phyloP scores from a whole-genome alignment of 768 basidiomycete genomes.

The Tephrocybe rancida region DNA sequence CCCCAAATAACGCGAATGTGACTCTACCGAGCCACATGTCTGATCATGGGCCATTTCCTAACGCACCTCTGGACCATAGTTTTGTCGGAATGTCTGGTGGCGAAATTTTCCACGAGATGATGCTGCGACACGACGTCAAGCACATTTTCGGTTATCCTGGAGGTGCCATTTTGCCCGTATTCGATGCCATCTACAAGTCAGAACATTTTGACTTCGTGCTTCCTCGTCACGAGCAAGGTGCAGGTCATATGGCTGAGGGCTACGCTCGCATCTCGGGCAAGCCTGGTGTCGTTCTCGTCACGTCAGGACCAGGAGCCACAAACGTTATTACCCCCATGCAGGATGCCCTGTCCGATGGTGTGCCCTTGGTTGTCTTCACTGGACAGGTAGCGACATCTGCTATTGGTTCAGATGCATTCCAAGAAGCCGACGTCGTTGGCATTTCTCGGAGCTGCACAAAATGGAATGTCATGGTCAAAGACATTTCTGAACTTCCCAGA shows the following conservation, averaged over 20 bases:
- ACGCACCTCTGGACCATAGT: constrained; percentile 67
- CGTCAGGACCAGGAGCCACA: constrained; percentile 96
- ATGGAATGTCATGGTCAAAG: constrained; percentile 99
- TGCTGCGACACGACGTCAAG: constrained; percentile 95
- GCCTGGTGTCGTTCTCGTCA: constrained; percentile 97
- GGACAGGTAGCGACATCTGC: constrained; percentile 99
- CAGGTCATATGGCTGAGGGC: constrained; percentile 98
- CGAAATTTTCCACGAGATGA: constrained; percentile 99
- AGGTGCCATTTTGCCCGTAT: constrained; percentile 98
- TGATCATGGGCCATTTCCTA: constrained; percentile 43
- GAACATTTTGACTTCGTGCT: constrained; percentile 94
- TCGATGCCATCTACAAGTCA: constrained; percentile 98
- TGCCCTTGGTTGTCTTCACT: constrained; percentile 92
- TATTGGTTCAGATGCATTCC: constrained; percentile 99
- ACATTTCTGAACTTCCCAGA: constrained; percentile 90
- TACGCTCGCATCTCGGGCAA: constrained; percentile 98
- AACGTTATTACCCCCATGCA: constrained; percentile 99
- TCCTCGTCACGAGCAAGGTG: constrained; percentile 97
- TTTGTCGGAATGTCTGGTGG: constrained; percentile 96
- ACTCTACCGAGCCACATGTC: constrained; percentile 32
- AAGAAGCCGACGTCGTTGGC: constrained; percentile 96
- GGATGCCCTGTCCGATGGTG: constrained; percentile 92
- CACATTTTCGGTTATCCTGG: constrained; percentile 98
- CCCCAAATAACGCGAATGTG: constrained; percentile 33
- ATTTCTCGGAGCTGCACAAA: constrained; percentile 98